Percentiles rank a stretch among this genome's conserved stretches.
Conservation (phyloP, 768 basidiomycete genomes). For the Auricularia sp. region DNA sequence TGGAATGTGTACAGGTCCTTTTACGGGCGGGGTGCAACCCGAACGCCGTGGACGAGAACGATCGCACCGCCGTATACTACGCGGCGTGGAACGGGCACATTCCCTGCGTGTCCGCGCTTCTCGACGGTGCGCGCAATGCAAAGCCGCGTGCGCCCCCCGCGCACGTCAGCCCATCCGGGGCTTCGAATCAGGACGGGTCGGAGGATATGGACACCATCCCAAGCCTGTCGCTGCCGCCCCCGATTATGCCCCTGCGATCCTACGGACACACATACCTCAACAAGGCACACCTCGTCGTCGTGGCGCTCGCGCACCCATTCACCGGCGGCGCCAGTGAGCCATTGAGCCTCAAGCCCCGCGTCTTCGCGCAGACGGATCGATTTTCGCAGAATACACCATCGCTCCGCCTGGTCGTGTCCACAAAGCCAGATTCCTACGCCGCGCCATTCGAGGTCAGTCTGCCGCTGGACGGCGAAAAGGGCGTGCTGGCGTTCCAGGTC, state of each 20-base stretch:
- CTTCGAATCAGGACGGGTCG: slow-evolving; percentile 34
- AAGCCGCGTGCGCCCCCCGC: slow-evolving; percentile 7
- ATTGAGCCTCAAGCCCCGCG: not conserved
- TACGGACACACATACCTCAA: slow-evolving; percentile 97
- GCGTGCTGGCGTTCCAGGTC: slow-evolving; percentile 82
- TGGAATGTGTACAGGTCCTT: slow-evolving; percentile 63
- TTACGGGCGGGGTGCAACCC: slow-evolving; percentile 71
- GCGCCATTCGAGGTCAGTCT: slow-evolving; percentile 87
- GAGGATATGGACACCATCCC: slow-evolving; percentile 89
- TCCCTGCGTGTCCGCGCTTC: slow-evolving; percentile 51
- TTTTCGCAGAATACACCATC: slow-evolving; percentile 37
- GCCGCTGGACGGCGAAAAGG: slow-evolving; percentile 38
- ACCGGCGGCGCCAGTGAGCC: slow-evolving; percentile 34
- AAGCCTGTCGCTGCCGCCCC: slow-evolving; percentile 88
- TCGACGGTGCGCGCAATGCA: slow-evolving; percentile 28
- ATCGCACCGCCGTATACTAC: slow-evolving; percentile 80
- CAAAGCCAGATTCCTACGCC: slow-evolving; percentile 70
- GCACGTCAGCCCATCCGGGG: slow-evolving; percentile 5
- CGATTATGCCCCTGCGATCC: slow-evolving; percentile 94
- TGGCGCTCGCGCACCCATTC: slow-evolving; percentile 65
- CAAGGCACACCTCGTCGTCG: slow-evolving; percentile 72
- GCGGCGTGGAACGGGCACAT: slow-evolving; percentile 94
- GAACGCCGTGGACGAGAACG: slow-evolving; percentile 72
- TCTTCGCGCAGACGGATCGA: slow-evolving; percentile 1
- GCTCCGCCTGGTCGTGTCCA: slow-evolving; percentile 91